Evolutionary conservation across 2,329 filamentous ascomycete species (phyloP).

Genomic region (Trichoderma arundinaceum): DNA sequence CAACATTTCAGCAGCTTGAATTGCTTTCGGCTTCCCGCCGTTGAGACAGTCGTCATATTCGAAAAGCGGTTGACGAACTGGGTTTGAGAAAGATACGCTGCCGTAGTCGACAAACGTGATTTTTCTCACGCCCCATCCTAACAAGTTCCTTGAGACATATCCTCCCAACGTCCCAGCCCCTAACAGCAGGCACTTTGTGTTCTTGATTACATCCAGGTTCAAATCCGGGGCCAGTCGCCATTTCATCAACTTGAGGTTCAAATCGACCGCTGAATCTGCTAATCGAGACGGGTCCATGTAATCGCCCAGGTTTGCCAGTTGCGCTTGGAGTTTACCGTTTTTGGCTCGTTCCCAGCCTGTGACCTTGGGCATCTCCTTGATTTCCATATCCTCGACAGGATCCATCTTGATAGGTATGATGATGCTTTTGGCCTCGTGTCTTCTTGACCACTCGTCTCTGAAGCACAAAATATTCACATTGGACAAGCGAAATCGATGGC

Average conservation of each 20-base stretch:
- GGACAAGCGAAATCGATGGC: conserved; percentile 77
- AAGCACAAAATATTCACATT: conserved; percentile 88
- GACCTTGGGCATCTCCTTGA: conserved; percentile 76
- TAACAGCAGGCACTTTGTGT: conserved; percentile 85
- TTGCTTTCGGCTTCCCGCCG: conserved; percentile 84
- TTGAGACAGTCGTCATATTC: conserved; percentile 85
- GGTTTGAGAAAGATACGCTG: conserved; percentile 92
- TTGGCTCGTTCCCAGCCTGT: conserved; percentile 94
- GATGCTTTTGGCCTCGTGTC: conserved; percentile 82
- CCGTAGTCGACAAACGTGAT: conserved; percentile 97
- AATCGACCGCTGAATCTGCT: conserved; percentile 91
- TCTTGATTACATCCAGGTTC: conserved; percentile 85
- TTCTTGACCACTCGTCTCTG: conserved; percentile 76
- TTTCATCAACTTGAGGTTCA: conserved; percentile 98
- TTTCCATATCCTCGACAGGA: conserved; percentile 50
- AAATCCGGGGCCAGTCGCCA: conserved; percentile 93
- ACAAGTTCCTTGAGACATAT: conserved; percentile 88
- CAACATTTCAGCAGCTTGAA: conserved; percentile 78
- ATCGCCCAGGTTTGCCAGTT: conserved; percentile 81
- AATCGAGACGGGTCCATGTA: conserved; percentile 90
- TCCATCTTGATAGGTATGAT: conserved; percentile 71
- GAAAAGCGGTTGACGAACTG: conserved; percentile 92
- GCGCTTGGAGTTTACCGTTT: conserved; percentile 76
- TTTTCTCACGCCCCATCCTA: conserved; percentile 95
- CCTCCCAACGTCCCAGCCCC: conserved; percentile 92